Evolutionary conservation across 257 asterid genomes (phyloP).

Genomic region (Paulownia fortunei): DNA sequence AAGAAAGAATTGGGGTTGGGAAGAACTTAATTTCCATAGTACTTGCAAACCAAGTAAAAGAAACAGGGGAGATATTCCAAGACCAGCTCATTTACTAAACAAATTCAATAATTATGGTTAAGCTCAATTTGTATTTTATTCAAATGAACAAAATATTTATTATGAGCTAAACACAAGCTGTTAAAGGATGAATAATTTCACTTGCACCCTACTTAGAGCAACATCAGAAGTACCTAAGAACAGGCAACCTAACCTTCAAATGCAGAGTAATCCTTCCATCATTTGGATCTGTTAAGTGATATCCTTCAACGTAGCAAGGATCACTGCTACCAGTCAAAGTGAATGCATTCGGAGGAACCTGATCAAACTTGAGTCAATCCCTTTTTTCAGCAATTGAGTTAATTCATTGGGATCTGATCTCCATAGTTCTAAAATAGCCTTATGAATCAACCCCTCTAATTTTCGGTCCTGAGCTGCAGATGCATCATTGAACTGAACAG

Average conservation of each 20-base stretch:
- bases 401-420: constrained; percentile 92
- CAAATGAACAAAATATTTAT: neutral
- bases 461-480: constrained; percentile 94
- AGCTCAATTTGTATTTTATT: neutral
- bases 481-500: constrained; percentile 92
- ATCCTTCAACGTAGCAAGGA: constrained; percentile 96
- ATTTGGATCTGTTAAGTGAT: constrained; percentile 92
- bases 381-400: constrained; percentile 70
- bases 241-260: constrained; percentile 65
- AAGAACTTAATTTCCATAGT: neutral
- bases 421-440: constrained; percentile 95
- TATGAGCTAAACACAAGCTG: neutral
- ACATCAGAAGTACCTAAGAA: constrained; percentile 27
- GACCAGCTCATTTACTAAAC: constrained; percentile 11
- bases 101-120: neutral
- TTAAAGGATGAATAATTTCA: constrained; percentile 1
- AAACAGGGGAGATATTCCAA: neutral
- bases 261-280: constrained; percentile 94
- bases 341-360: constrained; percentile 79
- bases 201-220: constrained; percentile 15
- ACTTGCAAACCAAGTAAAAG: neutral
- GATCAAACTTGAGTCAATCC: constrained; percentile 64
- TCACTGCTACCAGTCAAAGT: constrained; percentile 95
- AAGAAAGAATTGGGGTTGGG: neutral
- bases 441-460: constrained; percentile 91